Conservation (phyloP, 176 grass and related monocot genomes). For the Oryza officinalis region DNA sequence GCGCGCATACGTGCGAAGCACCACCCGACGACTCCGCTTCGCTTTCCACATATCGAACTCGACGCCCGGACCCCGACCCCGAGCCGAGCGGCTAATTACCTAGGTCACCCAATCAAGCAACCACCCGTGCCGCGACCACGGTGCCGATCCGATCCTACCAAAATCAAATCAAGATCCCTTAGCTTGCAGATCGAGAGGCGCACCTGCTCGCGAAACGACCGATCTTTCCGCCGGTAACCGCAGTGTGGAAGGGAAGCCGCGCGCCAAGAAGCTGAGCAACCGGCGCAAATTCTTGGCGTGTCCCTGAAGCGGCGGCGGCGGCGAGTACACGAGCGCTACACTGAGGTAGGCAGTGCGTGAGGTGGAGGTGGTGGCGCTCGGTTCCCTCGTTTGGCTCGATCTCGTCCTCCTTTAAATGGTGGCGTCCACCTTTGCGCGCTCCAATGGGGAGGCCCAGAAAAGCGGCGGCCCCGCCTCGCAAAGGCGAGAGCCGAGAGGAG, state of each 20-base stretch:
- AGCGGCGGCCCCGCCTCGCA: slow-evolving; percentile 60
- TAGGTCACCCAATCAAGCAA: slow-evolving; percentile 24
- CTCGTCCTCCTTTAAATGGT: slow-evolving; percentile 60
- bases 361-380: slow-evolving; percentile 22
- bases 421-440: slow-evolving; percentile 59
- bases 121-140: not conserved
- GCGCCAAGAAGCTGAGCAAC: not conserved
- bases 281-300: slow-evolving; percentile 20
- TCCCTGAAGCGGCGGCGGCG: not conserved
- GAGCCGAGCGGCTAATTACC: not conserved
- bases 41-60: slow-evolving; percentile 41
- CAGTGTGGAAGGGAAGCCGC: not conserved
- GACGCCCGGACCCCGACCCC: not conserved
- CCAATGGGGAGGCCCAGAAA: slow-evolving; percentile 62
- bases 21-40: slow-evolving; percentile 35
- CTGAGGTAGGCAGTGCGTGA: slow-evolving; percentile 34
- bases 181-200: slow-evolving; percentile 31
- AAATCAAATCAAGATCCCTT: slow-evolving; percentile 22
- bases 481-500: slow-evolving; percentile 15
- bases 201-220: slow-evolving; percentile 23
- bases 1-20: slow-evolving; percentile 18
- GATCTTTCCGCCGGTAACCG: not conserved
- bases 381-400: slow-evolving; percentile 32
- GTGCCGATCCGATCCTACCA: slow-evolving; percentile 13
- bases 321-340: not conserved